Conservation (phyloP, 2,329 filamentous ascomycete species). For the Pseudocercospora musae region DNA sequence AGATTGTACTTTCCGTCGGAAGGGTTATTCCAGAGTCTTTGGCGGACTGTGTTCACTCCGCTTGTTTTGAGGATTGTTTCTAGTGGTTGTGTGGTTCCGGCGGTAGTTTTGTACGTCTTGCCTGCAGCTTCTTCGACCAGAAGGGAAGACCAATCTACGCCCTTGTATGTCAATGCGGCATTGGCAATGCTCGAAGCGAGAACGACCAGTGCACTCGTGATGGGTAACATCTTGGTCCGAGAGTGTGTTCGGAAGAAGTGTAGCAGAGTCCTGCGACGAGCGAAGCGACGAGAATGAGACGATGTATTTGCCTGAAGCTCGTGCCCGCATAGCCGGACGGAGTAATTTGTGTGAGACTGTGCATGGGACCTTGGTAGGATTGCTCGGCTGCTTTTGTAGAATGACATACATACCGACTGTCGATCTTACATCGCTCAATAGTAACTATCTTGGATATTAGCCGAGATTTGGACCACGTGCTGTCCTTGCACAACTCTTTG, state of each 20-base stretch:
- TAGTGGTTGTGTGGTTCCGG: conserved; percentile 28
- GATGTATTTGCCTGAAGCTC: background rate
- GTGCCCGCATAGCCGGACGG: background rate
- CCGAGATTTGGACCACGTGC: background rate
- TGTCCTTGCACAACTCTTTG: background rate
- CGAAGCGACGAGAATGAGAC: background rate
- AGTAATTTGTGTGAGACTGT: background rate
- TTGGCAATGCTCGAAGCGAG: background rate
- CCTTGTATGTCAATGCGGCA: conserved; percentile 31
- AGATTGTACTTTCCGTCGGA: conserved; percentile 30
- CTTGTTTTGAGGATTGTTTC: conserved; percentile 26
- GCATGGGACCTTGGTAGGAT: background rate
- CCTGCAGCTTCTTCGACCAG: conserved; percentile 36
- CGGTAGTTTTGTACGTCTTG: conserved; percentile 35
- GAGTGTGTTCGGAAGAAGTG: background rate
- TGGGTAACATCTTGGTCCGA: background rate
- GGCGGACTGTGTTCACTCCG: conserved; percentile 28
- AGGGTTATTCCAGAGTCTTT: conserved; percentile 33
- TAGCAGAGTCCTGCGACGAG: background rate
- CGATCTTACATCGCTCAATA: background rate
- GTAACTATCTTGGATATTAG: background rate
- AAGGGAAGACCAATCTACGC: conserved; percentile 39
- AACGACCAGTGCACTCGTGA: background rate
- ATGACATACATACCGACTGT: background rate
- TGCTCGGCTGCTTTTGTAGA: background rate